phyloP scores from a whole-genome alignment of 176 grass and related monocot species.

The Pontederia crassipes region DNA sequence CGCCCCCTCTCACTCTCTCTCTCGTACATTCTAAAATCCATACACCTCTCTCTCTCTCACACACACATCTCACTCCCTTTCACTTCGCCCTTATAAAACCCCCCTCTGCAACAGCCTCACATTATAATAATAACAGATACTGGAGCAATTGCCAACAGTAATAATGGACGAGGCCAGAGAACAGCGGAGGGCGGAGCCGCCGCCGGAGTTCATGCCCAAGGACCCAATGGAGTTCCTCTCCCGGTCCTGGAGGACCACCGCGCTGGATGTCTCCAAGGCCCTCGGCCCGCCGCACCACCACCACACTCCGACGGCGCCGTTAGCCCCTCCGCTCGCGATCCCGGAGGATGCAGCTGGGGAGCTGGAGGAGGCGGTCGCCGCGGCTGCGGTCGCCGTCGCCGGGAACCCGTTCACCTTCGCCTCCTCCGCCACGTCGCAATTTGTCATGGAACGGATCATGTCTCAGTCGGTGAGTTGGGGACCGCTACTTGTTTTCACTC shows the following conservation, averaged over 20 bases:
- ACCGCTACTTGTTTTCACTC: no score
- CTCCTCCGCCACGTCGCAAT: conserved; percentile 66
- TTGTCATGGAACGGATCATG: conserved; percentile 80
- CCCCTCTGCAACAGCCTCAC: no score
- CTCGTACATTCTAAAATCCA: no score
- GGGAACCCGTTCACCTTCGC: conserved; percentile 84
- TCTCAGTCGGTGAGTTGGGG: conserved; percentile 43
- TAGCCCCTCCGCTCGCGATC: neutral
- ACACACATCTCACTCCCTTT: no score
- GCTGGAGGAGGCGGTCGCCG: conserved; percentile 25
- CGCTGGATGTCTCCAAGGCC: conserved; percentile 43
- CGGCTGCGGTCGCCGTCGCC: conserved; percentile 16
- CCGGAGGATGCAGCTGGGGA: conserved; percentile 43
- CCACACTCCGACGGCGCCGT: neutral
- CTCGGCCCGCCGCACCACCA: conserved; percentile 6
- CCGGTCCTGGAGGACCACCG: conserved; percentile 75
- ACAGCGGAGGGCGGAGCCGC: neutral
- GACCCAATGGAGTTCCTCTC: conserved; percentile 86
- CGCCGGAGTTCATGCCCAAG: conserved; percentile 26
- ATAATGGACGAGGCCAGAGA: neutral
- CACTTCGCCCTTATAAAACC: no score
- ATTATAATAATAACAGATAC: no score
- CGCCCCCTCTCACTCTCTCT: no score
- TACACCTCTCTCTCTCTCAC: no score
- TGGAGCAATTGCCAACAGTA: no score